A percentile compares a stretch with the other conserved stretches of the same genome.
These are phyloP conservation scores for Ilex paraguariensis DNA, from an alignment of 305 asterid species.

Conservation along the genomic window DNA sequence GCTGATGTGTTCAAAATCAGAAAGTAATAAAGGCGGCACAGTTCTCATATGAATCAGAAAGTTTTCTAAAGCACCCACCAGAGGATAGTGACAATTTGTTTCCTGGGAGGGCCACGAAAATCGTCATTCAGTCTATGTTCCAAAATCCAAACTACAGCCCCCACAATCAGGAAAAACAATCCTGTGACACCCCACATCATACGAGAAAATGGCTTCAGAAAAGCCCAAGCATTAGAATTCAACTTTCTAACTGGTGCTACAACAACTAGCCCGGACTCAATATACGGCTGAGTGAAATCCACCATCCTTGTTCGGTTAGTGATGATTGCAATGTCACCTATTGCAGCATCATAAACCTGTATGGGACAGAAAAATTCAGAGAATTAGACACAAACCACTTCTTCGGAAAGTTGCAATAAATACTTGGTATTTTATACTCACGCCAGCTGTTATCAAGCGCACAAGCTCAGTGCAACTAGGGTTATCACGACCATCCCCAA, in stretches of 20 bases:
- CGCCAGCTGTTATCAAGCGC: conserved; percentile 44
- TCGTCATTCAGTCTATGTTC: conserved; percentile 54
- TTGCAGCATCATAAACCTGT: conserved; percentile 55
- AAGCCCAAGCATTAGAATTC: conserved; percentile 44
- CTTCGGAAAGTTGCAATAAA: not conserved
- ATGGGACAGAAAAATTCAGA: not conserved
- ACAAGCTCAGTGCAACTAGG: conserved; percentile 52
- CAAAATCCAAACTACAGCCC: conserved; percentile 47
- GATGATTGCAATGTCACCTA: conserved; percentile 61
- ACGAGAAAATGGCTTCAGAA: conserved; percentile 42
- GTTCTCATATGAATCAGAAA: too few relatives aligned
- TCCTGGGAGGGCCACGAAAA: conserved; percentile 60
- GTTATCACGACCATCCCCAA: conserved; percentile 51
- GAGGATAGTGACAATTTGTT: conserved; percentile 41
- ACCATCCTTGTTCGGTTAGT: conserved; percentile 48
- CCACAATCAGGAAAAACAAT: conserved; percentile 34
- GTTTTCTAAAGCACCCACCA: conserved; percentile 27
- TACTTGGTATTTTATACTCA: conserved; percentile 20
- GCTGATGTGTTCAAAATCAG: too few relatives aligned
- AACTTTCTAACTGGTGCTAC: conserved; percentile 38
- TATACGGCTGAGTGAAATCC: conserved; percentile 66
- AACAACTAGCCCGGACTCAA: conserved; percentile 65
- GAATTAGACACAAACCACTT: too few relatives aligned
- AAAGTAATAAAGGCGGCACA: too few relatives aligned
- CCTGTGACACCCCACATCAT: conserved; percentile 43